Evolutionary conservation across 805 yeast species (phyloP), one percentile per base, ranked within the genome.

Genomic region (Yarrowia sp.): DNA sequence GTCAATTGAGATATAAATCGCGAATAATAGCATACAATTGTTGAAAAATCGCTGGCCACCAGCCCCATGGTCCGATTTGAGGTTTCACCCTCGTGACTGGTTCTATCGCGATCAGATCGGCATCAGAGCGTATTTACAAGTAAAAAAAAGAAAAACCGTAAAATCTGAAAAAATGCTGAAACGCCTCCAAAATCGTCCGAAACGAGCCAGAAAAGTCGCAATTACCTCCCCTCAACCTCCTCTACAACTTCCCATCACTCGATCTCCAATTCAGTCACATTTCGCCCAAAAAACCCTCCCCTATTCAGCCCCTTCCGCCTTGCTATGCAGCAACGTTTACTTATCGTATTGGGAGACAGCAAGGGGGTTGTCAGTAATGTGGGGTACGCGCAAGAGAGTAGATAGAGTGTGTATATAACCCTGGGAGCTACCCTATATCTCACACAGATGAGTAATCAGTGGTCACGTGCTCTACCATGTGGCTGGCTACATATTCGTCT

Each of bases 341-440:
- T 47, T 32, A 47, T 47, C 53, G 53, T 47, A 17, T 47, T 47
- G 53, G 39, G 53, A 47, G 38, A 47, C 53, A 47, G 53, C 53
- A 15, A 47, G 53, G 53, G 53, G 53, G 53, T 47, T 22, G 8
- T 15, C 28, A 15, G 39, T 32, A 47, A 47, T 47, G 53, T 47
- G 53, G 53, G 53, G 53, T 47, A 47, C 32, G 38, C 17, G 6
- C 28, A 33, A 18, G 22, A 17, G n/a, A 15, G 18, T 28, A 14
- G 35, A 17, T 22, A 31, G n/a, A 22, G 10, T 15, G 35, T 44
- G 28, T 22, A 22, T 22, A 22, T 22, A 22, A 3, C 28, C 3
- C 28, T 22, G 28, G 5, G 28, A 5, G 28, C 28, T 3, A 5
- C 28, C 28, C 28, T 22, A 22, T 22, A 22, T 22, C 28, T 22